Base-by-base conservation (phyloP, 2,329 filamentous ascomycete genomes). In the Arachnomyces sp. region DNA sequence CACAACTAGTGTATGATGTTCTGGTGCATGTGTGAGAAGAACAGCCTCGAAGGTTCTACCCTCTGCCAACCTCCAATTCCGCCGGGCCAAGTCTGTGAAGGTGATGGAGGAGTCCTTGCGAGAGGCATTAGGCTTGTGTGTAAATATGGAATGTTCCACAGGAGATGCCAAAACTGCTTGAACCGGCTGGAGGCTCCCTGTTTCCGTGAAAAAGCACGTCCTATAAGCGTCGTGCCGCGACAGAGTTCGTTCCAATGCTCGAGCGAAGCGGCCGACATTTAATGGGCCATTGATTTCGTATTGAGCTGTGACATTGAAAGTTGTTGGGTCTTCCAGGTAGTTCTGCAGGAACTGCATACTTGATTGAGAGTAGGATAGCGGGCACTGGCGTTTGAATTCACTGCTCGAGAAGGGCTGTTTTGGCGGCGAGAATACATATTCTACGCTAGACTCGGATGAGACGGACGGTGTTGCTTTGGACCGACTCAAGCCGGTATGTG, bases 1-100 rank as follows among this genome's bases (percentile, higher is more conserved):
- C 4, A 76, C 34, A 0, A 77, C 30, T 3, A 74, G 43, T 46
- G 56, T 65, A 42, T 71, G 64, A 1, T 45, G 39, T 0, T 51
- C 53, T 1, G 52, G 43, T 1, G 34, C 13, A 7, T 44, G 25
- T 0, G 47, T 43, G 7, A 51, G 43, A 2, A 54, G 31, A 1
- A 36, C 37, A 2, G 54, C 39, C 14, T 49, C 47, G 29, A 58
- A 41, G 47, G 48, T 11, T 54, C 56, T 7, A 74, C 42, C n/a
- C n/a, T n/a, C n/a, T n/a, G n/a, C n/a, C n/a, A n/a, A n/a, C n/a
- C n/a, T n/a, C n/a, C n/a, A n/a, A n/a, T n/a, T n/a, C n/a, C n/a
- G n/a, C n/a, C n/a, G n/a, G n/a, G n/a, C n/a, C n/a, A n/a, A n/a
- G n/a, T n/a, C n/a, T n/a, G n/a, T n/a, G n/a, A n/a, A n/a, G n/a